These are phyloP conservation scores for Xylariaceae sp. DNA, from an alignment of 2,329 filamentous ascomycete species.

Conservation along the genomic window DNA sequence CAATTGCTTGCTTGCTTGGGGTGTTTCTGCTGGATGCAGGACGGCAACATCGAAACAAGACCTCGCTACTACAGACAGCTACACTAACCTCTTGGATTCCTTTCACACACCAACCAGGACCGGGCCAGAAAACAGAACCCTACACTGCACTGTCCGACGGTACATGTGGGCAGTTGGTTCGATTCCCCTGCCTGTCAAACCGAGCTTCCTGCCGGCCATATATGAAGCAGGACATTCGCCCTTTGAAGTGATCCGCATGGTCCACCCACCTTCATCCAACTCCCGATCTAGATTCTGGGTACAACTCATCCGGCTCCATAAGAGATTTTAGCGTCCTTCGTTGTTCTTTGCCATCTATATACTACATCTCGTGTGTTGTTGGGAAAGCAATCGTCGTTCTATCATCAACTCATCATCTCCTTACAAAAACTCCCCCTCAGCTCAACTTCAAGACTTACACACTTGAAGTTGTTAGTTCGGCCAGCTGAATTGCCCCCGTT, in stretches of 20 bases:
- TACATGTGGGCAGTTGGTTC: constrained; percentile 6
- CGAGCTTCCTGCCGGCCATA: constrained; percentile 1
- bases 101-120: constrained; percentile 2
- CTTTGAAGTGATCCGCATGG: constrained; percentile 1
- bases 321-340: background rate
- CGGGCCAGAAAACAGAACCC: background rate
- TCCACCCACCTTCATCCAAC: background rate
- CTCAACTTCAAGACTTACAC: background rate
- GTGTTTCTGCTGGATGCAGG: background rate
- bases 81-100: background rate
- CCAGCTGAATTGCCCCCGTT: too few species aligned
- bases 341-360: background rate
- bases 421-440: background rate
- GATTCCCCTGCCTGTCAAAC: background rate
- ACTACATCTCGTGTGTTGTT: background rate
- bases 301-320: background rate
- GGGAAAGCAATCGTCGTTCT: background rate
- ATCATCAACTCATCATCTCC: constrained; percentile 1
- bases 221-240: constrained; percentile 10
- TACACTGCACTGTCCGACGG: background rate
- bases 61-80: constrained; percentile 1
- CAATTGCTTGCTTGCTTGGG: constrained; percentile 2
- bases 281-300: background rate
- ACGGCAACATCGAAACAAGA: background rate
- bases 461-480: background rate